Conservation (phyloP, 345 rosid genomes). For the Pseudoturritis turrita region DNA sequence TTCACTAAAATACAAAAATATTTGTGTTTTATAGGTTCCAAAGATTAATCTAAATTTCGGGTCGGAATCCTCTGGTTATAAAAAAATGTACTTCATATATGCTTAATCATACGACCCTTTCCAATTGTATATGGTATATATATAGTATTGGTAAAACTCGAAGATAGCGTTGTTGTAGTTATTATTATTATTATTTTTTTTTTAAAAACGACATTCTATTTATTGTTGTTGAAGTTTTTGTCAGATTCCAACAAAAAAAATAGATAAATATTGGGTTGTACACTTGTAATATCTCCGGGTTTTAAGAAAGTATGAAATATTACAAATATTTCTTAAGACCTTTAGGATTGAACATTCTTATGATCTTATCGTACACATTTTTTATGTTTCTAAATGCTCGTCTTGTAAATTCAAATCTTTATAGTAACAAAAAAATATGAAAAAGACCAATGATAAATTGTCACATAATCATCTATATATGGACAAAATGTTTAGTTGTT, state of each 20-base stretch:
- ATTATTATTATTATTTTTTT: too few relatives aligned
- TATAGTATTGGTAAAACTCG: background rate
- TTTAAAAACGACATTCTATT: too few relatives aligned
- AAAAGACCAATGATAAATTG: background rate
- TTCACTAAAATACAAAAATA: too few relatives aligned
- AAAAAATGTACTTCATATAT: background rate
- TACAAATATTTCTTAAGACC: background rate
- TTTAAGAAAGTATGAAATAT: background rate
- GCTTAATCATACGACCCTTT: background rate
- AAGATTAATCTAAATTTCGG: too few relatives aligned
- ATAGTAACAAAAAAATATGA: too few relatives aligned
- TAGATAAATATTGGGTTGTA: background rate
- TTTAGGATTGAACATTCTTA: background rate
- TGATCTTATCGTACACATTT: background rate
- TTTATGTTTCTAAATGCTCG: too few relatives aligned
- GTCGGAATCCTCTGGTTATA: too few relatives aligned
- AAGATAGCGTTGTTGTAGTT: background rate
- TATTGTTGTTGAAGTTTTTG: background rate
- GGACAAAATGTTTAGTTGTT: too few relatives aligned
- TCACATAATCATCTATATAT: background rate
- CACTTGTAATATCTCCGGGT: background rate
- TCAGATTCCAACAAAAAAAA: background rate
- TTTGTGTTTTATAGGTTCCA: too few relatives aligned
- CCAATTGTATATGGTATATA: background rate
- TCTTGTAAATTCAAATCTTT: background rate